Evolutionary conservation across 108 stramenopile species (phyloP).

Genomic region (Cylindrotheca fusiformis): DNA sequence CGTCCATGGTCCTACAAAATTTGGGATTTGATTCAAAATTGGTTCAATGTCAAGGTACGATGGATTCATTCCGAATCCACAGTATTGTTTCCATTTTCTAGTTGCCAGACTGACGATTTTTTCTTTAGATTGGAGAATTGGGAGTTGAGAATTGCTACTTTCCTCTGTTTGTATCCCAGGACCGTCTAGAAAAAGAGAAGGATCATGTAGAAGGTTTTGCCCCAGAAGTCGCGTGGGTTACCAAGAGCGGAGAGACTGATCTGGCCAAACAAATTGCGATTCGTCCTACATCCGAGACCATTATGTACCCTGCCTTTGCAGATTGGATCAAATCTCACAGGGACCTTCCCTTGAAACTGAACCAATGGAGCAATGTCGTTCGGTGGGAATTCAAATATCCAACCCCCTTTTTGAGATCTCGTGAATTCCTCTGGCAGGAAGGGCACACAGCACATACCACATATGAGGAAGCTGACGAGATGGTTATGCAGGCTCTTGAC

Average conservation of each 20-base stretch:
- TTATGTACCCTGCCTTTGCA: conserved; percentile 98
- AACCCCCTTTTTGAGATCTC: conserved; percentile 95
- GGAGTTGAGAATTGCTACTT: conserved; percentile 98
- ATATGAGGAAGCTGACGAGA: conserved; percentile 93
- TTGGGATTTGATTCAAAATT: conserved; percentile 97
- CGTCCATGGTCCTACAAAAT: conserved; percentile 98
- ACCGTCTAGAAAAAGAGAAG: conserved; percentile 95
- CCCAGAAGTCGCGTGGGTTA: conserved; percentile 98
- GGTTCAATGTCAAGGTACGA: conserved; percentile 84
- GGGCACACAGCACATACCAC: conserved; percentile 99
- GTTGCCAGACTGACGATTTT: conserved; percentile 1
- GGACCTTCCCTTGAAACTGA: conserved; percentile 97
- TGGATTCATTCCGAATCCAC: neutral
- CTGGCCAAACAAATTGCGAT: conserved; percentile 96
- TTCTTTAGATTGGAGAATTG: conserved; percentile 62
- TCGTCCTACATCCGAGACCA: conserved; percentile 97
- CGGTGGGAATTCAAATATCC: conserved; percentile 99
- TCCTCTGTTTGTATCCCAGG: conserved; percentile 94
- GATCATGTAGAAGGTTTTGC: conserved; percentile 99
- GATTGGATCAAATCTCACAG: conserved; percentile 93
- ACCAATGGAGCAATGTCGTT: conserved; percentile 99
- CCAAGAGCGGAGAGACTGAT: conserved; percentile 85
- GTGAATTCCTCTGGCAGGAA: conserved; percentile 99
- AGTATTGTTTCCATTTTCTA: neutral
- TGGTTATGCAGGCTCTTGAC: conserved; percentile 96